phyloP scores from a whole-genome alignment of 352 stramenopile genomes.

The Hyaloperonospora brassicae region DNA sequence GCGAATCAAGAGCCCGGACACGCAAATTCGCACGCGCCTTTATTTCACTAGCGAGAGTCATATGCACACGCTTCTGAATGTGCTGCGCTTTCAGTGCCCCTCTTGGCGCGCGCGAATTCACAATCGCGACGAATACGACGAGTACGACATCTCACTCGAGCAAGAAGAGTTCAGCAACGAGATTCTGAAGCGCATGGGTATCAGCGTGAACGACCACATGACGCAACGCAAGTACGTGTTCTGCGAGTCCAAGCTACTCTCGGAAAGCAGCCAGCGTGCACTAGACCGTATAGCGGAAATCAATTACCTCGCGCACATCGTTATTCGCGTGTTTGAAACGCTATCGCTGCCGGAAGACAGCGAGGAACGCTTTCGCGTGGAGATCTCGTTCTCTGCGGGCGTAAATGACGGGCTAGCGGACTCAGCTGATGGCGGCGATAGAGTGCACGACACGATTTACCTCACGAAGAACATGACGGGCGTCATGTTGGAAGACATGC shows the following conservation, averaged over 20 bases:
- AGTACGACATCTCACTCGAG: conserved; percentile 69
- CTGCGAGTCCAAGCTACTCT: conserved; percentile 73
- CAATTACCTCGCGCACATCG: conserved; percentile 98
- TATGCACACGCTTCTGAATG: conserved; percentile 97
- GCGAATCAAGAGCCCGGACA: conserved; percentile 90
- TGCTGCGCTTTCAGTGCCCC: conserved; percentile 88
- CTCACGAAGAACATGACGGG: conserved; percentile 81
- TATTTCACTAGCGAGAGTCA: conserved; percentile 99
- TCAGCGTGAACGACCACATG: conserved; percentile 74
- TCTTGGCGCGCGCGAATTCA: conserved; percentile 59
- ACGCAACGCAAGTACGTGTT: conserved; percentile 77
- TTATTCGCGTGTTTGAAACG: conserved; percentile 98
- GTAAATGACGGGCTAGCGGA: conserved; percentile 37
- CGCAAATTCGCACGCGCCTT: conserved; percentile 90
- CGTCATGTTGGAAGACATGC: conserved; percentile 86
- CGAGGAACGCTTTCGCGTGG: conserved; percentile 77
- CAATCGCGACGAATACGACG: conserved; percentile 43
- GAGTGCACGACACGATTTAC: conserved; percentile 68
- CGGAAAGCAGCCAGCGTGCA: conserved; percentile 51
- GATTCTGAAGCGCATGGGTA: conserved; percentile 79
- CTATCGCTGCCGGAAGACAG: conserved; percentile 71
- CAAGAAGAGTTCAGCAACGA: conserved; percentile 82
- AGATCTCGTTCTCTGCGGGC: conserved; percentile 80
- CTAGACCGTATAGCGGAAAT: conserved; percentile 90
- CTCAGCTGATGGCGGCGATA: conserved; percentile 10